Base-by-base conservation (phyloP, 148 eudicot species). In the Salicornia ramosissima region DNA sequence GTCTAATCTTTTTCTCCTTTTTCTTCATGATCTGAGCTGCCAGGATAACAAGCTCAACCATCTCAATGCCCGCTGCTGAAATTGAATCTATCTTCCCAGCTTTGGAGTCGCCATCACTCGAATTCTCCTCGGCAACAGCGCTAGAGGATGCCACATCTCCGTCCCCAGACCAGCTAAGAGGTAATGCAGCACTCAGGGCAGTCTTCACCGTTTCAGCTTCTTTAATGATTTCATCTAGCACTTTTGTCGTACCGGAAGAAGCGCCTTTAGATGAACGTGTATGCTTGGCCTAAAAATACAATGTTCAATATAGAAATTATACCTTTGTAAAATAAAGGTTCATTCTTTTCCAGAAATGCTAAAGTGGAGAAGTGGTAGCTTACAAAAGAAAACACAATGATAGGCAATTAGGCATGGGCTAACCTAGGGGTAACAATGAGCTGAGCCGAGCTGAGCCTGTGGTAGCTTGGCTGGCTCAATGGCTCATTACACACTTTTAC, bases 181-280 rank as follows among this genome's bases (percentile, higher is more conserved):
- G 99, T 74, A 91, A 89, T 55, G 92, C 90, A 73, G 86, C 91
- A 63, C 99, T 74, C 21, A 95, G 90, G 31, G 99, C 99, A 42
- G 86, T 91, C 72, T 83, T 91, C 36, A 95, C 68, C 42, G 83
- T 74, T 30, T 82, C 85, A 46, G 99, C 97, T 84, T 91, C 99
- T 6, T 74, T 66, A 21, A 87, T 70, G 40, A 89, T 81, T 28
- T 80, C 81, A 30, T 91, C 90, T 29, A 91, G 50, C 69, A 65
- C 63, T 67, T 76, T 84, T 19, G 69, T 59, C 2, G 47, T 69
- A 57, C 75, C 74, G 14, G 69, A 29, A 22, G 56, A 34, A 33
- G 77, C 29, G 34, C 61, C 79, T 64, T 74, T 78, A 10, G 50
- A 53, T 34, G 82, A 26, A 68, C 75, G 65, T 60, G 82, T 61